Percentiles rank a stretch among this genome's conserved stretches.
Conservation (phyloP, 495 filamentous ascomycete species). For the Neurospora pannonica region DNA sequence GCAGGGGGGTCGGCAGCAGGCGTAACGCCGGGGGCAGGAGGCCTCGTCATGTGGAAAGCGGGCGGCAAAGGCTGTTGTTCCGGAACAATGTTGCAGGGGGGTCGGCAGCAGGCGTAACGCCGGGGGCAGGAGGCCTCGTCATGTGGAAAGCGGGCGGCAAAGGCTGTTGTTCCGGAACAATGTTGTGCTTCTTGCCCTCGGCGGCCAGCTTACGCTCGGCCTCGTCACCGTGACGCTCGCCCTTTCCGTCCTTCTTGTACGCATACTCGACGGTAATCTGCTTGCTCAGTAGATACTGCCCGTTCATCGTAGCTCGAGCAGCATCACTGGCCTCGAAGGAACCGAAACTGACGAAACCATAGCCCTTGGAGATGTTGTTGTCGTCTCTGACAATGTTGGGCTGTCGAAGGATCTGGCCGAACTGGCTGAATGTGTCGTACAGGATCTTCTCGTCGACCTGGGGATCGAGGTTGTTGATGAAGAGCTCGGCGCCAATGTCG, state of each 20-base stretch:
- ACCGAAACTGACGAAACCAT: slow-evolving; percentile 91
- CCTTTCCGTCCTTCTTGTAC: slow-evolving; percentile 98
- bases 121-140: slow-evolving; percentile 9
- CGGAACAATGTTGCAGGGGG: no score
- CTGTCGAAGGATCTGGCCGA: slow-evolving; percentile 71
- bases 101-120: slow-evolving; percentile 13
- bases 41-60: no score
- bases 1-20: no score
- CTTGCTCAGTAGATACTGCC: slow-evolving; percentile 95
- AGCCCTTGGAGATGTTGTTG: slow-evolving; percentile 83
- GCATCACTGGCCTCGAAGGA: slow-evolving; percentile 93
- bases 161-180: slow-evolving; percentile 59
- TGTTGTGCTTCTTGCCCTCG: slow-evolving; percentile 90
- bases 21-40: no score
- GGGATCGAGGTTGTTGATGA: slow-evolving; percentile 90
- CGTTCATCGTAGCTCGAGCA: slow-evolving; percentile 87
- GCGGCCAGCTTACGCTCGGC: slow-evolving; percentile 88
- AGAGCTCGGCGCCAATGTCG: slow-evolving; percentile 94
- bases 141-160: slow-evolving; percentile 48
- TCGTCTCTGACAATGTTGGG: slow-evolving; percentile 96
- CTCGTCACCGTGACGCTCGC: slow-evolving; percentile 89
- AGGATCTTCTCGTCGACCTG: slow-evolving; percentile 94
- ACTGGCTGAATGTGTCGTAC: slow-evolving; percentile 95
- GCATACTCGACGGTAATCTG: slow-evolving; percentile 93
- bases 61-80: no score